These are phyloP conservation scores for Inga laurina DNA, from an alignment of 306 rosid genomes.

Conservation along the genomic window DNA sequence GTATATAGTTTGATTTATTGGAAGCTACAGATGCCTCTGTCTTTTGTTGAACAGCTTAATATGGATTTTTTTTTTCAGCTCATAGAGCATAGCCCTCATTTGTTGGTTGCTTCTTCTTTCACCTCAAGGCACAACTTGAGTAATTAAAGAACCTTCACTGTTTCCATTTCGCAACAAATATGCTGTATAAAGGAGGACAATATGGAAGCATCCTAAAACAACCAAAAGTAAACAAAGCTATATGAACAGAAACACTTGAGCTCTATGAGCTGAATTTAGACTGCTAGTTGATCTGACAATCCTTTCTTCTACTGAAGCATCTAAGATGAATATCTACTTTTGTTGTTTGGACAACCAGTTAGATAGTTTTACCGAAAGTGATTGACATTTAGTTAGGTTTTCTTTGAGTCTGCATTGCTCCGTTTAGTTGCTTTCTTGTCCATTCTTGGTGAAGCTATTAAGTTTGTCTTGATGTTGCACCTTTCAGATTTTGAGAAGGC, in stretches of 20 bases:
- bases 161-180: not conserved
- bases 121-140: not conserved
- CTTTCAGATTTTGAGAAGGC: constrained; percentile 40
- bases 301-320: not conserved
- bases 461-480: not conserved
- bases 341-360: not conserved
- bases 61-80: too few species aligned
- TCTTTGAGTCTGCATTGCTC: not conserved
- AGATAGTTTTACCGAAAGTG: not conserved
- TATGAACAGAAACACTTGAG: not conserved
- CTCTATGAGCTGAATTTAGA: not conserved
- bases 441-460: not conserved
- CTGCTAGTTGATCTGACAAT: not conserved
- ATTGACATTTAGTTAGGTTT: not conserved
- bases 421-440: not conserved
- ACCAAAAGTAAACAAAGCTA: not conserved
- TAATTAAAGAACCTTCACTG: not conserved
- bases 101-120: not conserved
- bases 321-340: not conserved
- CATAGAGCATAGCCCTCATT: not conserved
- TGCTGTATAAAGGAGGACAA: not conserved
- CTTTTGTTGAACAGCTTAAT: too few species aligned
- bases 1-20: too few species aligned
- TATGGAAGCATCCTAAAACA: not conserved
- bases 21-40: too few species aligned